Evolutionary conservation across 495 filamentous ascomycete genomes (phyloP), one percentile per base, ranked within the genome.

Genomic region (Daldinia caldariorum): DNA sequence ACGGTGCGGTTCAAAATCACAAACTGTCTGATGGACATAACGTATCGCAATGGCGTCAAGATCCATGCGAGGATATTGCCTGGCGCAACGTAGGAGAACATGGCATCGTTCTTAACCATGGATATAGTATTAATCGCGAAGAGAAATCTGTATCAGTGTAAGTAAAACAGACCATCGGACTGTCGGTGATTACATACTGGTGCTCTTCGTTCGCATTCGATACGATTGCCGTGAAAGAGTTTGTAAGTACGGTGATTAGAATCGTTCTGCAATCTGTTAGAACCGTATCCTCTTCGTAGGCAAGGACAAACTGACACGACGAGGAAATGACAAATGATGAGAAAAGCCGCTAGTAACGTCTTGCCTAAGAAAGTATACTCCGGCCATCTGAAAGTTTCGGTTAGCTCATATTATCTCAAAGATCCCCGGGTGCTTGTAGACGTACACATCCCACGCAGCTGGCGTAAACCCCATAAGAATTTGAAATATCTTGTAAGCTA

Each of bases 91-190:
- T 97, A 97, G 13, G 92, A 94, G 81, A 97, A 97, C 0, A 97
- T 82, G 0, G 92, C 91, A 75, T 97, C 94, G 20, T 93, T 96
- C 75, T 98, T 97, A 57, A 97, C 94, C 91, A 97, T 92, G 4
- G 93, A 95, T 39, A 97, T 94, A 6, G 93, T 93, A 70, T 97
- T 97, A 76, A 97, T 91, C 6, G 94, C 92, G 76, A 97, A 96
- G 4, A 97, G 80, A 73, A 97, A 97, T 55, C 83, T 84, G 41
- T 8, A 9, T 8, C 0, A 5, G 12, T 14, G 47, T 72, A 37
- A 69, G 70, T 38, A 45, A 59, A 34, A n/a, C 41, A n/a, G 9
- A 9, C 0, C 8, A 13, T 16, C 43, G 10, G 0, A 32, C 10
- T 3, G 26, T 26, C 26, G 3, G 56, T 7, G 18, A 14, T 4